Base-by-base conservation (phyloP, 169 alveolate species). In the Eimeria tenella region DNA sequence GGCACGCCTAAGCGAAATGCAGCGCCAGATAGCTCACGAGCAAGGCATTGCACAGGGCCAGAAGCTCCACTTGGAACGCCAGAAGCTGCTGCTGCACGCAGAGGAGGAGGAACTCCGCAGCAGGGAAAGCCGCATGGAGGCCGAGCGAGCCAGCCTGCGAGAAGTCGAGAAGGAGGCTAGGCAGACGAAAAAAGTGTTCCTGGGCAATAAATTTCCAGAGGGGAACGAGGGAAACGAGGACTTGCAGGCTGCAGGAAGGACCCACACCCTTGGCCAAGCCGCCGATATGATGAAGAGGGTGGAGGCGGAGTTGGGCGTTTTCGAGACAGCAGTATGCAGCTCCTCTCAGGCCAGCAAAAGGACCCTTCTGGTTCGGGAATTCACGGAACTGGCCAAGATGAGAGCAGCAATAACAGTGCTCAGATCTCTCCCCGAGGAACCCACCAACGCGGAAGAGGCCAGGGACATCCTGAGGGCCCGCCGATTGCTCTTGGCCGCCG, bases 401-500 rank as follows among this genome's bases (percentile, higher is more conserved):
- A 42, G 77, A 21, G 42, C 52, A 23, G 77, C 77, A 68, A 21
- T 68, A 17, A 23, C 77, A 11, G 77, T 68, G 52, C 15, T 68
- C 8, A 21, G 25, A 9, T 0, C 77, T 42, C 77, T 68, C 13
- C 77, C 77, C 21, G 7, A 68, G 52, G 15, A 68, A 10, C 77
- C 77, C 15, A 23, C 52, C 13, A 68, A 42, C 6, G 7, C 77
- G 19, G 77, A 68, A 9, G 21, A 68, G 15, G 77, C 77, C 77
- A 68, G 25, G 50, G 77, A 68, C 50, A 68, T 68, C 52, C 50
- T 68, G 13, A 68, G 17, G 25, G 77, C 77, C 77, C 77, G 77
- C 50, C 49, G 77, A n/a, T 50, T 68, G 49, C 52, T 68, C 53
- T 50, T 68, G 6, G 77, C 53, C 53, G 77, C 77, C 9, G 77